Evolutionary conservation across 225 moss, liverwort and hornwort species (phyloP).

Genomic region (Marchantia paleacea): DNA sequence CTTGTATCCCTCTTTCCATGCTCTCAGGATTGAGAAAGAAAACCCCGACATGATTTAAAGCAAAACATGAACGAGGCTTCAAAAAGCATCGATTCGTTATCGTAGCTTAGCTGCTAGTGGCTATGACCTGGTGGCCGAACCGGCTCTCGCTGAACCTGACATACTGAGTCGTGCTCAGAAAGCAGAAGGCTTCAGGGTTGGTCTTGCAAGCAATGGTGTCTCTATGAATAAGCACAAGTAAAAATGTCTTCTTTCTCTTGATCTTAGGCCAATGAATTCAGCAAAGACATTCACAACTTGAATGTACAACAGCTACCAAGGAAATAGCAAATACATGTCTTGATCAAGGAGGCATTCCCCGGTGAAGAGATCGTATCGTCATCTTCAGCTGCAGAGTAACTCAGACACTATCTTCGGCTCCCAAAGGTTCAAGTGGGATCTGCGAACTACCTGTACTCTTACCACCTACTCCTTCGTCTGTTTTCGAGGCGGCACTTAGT

Average conservation of each 20-base stretch:
- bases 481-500: slow-evolving; percentile 29
- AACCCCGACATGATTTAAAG: background rate
- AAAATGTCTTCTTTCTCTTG: slow-evolving; percentile 7
- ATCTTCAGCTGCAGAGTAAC: background rate
- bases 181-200: background rate
- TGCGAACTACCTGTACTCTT: slow-evolving; percentile 1
- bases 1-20: background rate
- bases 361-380: background rate
- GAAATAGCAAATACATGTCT: slow-evolving; percentile 6
- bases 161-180: background rate
- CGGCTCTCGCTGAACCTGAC: background rate
- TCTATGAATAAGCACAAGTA: background rate
- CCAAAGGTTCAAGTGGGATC: slow-evolving; percentile 20
- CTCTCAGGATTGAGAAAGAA: background rate
- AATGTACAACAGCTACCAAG: slow-evolving; percentile 10
- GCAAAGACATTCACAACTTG: background rate
- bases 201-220: slow-evolving; percentile 4
- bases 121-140: background rate
- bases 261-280: background rate
- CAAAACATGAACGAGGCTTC: slow-evolving; percentile 4
- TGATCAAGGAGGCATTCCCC: background rate
- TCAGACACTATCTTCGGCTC: slow-evolving; percentile 23
- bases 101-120: background rate
- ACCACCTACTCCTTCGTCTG: slow-evolving; percentile 14
- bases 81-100: background rate